Percentiles rank a stretch among this genome's conserved stretches.
Evolutionary conservation across 2,329 filamentous ascomycete genomes (phyloP).

Genomic region (Colletotrichum sp.): DNA sequence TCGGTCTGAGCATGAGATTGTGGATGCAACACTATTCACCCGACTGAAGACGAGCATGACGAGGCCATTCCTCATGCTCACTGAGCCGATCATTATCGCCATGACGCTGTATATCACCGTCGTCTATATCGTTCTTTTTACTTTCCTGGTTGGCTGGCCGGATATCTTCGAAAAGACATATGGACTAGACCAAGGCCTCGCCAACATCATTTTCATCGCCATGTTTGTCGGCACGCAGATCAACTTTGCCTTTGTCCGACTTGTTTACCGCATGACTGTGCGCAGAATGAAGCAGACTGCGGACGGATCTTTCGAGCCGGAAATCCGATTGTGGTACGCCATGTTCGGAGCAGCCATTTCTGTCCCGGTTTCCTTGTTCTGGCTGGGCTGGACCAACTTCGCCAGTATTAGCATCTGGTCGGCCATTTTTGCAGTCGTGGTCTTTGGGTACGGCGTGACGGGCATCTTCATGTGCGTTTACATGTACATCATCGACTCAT

Average conservation of each 20-base stretch:
- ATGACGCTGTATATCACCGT: conserved; percentile 55
- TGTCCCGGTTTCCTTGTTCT: conserved; percentile 51
- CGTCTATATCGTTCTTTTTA: conserved; percentile 58
- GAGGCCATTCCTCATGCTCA: conserved; percentile 42
- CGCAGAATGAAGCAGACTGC: background rate
- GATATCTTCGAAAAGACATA: conserved; percentile 52
- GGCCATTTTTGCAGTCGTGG: conserved; percentile 41
- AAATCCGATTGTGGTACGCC: conserved; percentile 45
- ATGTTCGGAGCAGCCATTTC: conserved; percentile 42
- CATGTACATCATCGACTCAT: conserved; percentile 40
- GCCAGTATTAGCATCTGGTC: conserved; percentile 47
- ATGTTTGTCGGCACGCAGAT: conserved; percentile 45
- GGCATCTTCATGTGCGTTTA: conserved; percentile 38
- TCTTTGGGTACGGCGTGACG: conserved; percentile 51
- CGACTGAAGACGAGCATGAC: conserved; percentile 47
- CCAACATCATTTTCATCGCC: conserved; percentile 47
- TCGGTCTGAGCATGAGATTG: conserved; percentile 66
- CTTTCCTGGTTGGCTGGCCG: conserved; percentile 55
- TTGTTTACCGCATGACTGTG: conserved; percentile 34
- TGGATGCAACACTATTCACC: conserved; percentile 55
- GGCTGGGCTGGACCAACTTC: conserved; percentile 54
- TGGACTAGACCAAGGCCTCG: conserved; percentile 42
- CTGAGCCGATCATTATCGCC: conserved; percentile 42
- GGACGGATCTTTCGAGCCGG: conserved; percentile 36
- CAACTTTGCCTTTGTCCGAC: conserved; percentile 33